Base-by-base conservation (phyloP, 2,329 filamentous ascomycete genomes). In the Ambrosiella beaveri region DNA sequence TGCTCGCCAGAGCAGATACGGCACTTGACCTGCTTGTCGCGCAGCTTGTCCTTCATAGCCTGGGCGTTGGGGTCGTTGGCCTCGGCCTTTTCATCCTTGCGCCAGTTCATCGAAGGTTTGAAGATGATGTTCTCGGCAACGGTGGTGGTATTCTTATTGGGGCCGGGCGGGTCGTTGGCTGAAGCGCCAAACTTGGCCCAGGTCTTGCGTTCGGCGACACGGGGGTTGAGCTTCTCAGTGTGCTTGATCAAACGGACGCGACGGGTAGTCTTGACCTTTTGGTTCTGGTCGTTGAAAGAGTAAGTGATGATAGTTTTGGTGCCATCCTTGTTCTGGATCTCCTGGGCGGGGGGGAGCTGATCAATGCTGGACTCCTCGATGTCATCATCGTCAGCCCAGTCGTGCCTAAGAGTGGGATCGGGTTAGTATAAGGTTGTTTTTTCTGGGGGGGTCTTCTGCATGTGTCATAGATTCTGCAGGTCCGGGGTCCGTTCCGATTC, bases 11-110 rank as follows among this genome's bases (percentile, higher is more conserved):
- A 87, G 76, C 93, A 98, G 70, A 98, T 97, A 79, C 93, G 86
- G 74, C 93, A 98, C 81, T 97, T 97, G 78, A 98, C 94, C 77
- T 96, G 94, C 82, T 96, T 95, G 76, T 96, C 90, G 81, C 93
- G 95, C 68, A 97, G 79, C 75, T 87, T 85, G 69, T 84, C 81
- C 75, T 86, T 86, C 74, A 85, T 80, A 66, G 77, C 78, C 73
- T 85, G 81, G 66, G 85, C 82, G 71, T 87, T 85, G 67, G 79
- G 73, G 66, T 83, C 81, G 68, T 82, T 80, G 74, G 81, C 79
- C 74, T 91, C 86, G 70, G 86, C 86, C 74, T 88, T 87, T 69
- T 85, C 84, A 64, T 87, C 87, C 68, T 86, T 83, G 76, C 90
- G 91, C 90, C 89, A 98, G 78, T 94, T 95, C 66, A 87, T 80